phyloP scores from a whole-genome alignment of 1,284 basidiomycete species.

The Malassezia dermatis region DNA sequence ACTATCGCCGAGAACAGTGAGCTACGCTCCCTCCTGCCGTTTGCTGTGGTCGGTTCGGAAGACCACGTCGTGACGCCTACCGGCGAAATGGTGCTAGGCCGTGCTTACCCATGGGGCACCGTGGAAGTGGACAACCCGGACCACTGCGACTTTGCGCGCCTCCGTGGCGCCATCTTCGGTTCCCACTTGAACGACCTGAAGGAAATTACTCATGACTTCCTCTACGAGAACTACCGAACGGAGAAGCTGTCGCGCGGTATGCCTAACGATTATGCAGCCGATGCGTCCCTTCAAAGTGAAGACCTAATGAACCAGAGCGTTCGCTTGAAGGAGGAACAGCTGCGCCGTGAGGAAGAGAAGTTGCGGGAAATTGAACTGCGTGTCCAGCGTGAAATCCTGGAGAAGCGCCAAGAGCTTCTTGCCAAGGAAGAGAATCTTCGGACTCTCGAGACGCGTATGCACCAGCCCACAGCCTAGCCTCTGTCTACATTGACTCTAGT shows the following conservation, averaged over 20 bases:
- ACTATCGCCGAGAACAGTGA: slow-evolving; percentile 82
- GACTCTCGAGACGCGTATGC: slow-evolving; percentile 77
- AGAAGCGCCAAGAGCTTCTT: slow-evolving; percentile 86
- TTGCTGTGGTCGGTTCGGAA: slow-evolving; percentile 93
- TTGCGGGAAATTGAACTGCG: slow-evolving; percentile 95
- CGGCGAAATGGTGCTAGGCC: slow-evolving; percentile 78
- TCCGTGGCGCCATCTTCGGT: slow-evolving; percentile 81
- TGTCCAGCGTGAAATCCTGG: slow-evolving; percentile 95
- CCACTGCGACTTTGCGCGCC: slow-evolving; percentile 90
- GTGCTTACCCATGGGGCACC: slow-evolving; percentile 93
- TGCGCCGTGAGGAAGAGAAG: slow-evolving; percentile 70
- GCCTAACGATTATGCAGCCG: slow-evolving; percentile 56
- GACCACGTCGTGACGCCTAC: slow-evolving; percentile 80
- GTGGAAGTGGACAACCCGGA: slow-evolving; percentile 97
- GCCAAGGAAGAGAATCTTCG: slow-evolving; percentile 54
- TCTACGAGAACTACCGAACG: slow-evolving; percentile 85
- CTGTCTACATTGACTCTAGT: not conserved
- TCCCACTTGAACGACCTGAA: slow-evolving; percentile 87
- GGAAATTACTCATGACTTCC: slow-evolving; percentile 81
- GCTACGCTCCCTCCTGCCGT: slow-evolving; percentile 56
- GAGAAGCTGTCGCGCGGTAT: slow-evolving; percentile 93
- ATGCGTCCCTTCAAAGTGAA: slow-evolving; percentile 55
- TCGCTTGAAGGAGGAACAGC: slow-evolving; percentile 94
- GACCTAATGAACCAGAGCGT: slow-evolving; percentile 93
- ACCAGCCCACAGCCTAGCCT: slow-evolving; percentile 36